A percentile compares a stretch with the other conserved stretches of the same genome.
Conservation (phyloP, 768 basidiomycete species). For the Solioccasus polychromus region DNA sequence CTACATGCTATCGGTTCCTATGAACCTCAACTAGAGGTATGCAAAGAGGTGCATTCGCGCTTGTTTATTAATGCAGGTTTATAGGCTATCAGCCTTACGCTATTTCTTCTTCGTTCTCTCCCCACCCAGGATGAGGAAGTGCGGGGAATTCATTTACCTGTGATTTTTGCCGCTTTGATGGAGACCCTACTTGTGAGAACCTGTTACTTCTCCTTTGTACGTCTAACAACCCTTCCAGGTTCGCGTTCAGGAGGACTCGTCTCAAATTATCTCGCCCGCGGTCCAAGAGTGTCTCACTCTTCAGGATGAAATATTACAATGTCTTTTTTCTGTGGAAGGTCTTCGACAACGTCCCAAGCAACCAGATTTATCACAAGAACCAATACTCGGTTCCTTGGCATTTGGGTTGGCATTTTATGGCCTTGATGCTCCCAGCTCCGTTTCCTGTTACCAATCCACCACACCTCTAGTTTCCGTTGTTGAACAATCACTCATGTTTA, state of each 20-base stretch:
- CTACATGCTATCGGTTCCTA: conserved; percentile 51
- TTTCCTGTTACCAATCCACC: conserved; percentile 24
- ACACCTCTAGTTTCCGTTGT: conserved; percentile 59
- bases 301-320: conserved; percentile 50
- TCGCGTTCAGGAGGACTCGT: conserved; percentile 36
- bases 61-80: conserved; percentile 4
- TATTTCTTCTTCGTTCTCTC: conserved; percentile 73
- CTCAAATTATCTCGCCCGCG: conserved; percentile 33
- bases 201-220: not conserved
- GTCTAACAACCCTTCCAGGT: conserved; percentile 27
- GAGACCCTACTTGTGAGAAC: conserved; percentile 59
- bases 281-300: conserved; percentile 47
- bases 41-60: conserved; percentile 2
- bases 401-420: conserved; percentile 67
- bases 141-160: conserved; percentile 73
- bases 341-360: conserved; percentile 51
- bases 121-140: conserved; percentile 85
- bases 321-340: conserved; percentile 48
- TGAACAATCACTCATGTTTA: conserved; percentile 51
- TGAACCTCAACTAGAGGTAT: conserved; percentile 47
- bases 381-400: conserved; percentile 41
- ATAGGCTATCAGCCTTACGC: conserved; percentile 65
- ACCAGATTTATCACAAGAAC: conserved; percentile 34
- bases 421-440: conserved; percentile 31
- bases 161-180: conserved; percentile 68